Percentiles rank a stretch among this genome's conserved stretches.
Conservation (phyloP, 192 early-diverging fungal species). For the Lobosporangium transversale region DNA sequence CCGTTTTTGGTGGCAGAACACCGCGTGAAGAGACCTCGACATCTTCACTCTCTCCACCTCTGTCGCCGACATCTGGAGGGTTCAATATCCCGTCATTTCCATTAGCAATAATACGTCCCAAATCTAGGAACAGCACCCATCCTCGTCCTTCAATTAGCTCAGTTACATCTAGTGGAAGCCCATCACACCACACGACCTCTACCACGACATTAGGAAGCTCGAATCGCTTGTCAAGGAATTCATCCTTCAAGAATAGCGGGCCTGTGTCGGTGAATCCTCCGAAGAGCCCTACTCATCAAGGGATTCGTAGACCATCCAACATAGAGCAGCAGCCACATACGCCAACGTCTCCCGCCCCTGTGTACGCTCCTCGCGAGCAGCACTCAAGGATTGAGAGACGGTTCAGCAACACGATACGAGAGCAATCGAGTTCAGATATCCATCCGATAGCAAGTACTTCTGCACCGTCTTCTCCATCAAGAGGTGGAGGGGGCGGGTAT, state of each 20-base stretch:
- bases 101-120: background rate
- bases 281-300: too few relatives aligned
- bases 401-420: too few relatives aligned
- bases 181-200: background rate
- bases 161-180: background rate
- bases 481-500: constrained; percentile 23
- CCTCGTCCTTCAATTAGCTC: constrained; percentile 10
- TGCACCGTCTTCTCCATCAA: constrained; percentile 21
- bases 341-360: too few relatives aligned
- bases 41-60: background rate
- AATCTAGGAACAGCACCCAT: background rate
- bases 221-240: background rate
- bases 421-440: too few relatives aligned
- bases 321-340: too few relatives aligned
- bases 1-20: constrained; percentile 38
- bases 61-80: constrained; percentile 1
- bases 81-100: constrained; percentile 9
- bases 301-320: too few relatives aligned
- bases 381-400: too few relatives aligned
- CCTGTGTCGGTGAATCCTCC: too few relatives aligned
- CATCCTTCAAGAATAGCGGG: too few relatives aligned
- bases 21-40: constrained; percentile 13
- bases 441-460: background rate
- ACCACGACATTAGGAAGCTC: background rate
- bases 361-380: too few relatives aligned